A percentile compares a stretch with the other conserved stretches of the same genome.
Conservation (phyloP, 2,329 filamentous ascomycete species). For the Penicillium sp. region DNA sequence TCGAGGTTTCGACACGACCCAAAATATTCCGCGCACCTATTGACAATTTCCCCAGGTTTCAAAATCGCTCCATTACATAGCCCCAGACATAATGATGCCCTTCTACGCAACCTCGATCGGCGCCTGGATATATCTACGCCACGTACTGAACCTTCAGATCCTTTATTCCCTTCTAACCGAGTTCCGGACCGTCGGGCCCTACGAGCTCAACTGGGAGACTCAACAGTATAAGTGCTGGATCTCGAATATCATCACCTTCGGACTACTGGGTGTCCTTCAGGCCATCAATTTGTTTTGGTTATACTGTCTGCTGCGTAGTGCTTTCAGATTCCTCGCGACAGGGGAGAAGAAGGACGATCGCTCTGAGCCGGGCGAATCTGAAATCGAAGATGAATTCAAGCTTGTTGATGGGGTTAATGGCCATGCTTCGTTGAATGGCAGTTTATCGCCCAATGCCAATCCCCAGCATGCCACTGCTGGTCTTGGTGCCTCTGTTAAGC, state of each 20-base stretch:
- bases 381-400: constrained; percentile 49
- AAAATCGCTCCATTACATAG: constrained; percentile 85
- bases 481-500: not conserved
- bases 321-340: constrained; percentile 31
- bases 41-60: constrained; percentile 58
- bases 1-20: not conserved
- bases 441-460: not conserved
- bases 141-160: constrained; percentile 55
- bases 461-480: not conserved
- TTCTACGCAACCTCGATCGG: constrained; percentile 79
- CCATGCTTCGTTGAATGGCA: not conserved
- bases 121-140: constrained; percentile 82
- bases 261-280: constrained; percentile 37
- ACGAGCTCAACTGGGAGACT: constrained; percentile 42
- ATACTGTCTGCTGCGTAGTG: constrained; percentile 36
- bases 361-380: constrained; percentile 17
- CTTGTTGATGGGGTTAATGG: not conserved
- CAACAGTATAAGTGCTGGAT: constrained; percentile 45
- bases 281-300: constrained; percentile 43
- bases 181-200: constrained; percentile 42
- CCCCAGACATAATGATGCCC: constrained; percentile 68
- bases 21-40: not conserved
- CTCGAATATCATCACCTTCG: constrained; percentile 40
- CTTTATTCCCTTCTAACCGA: constrained; percentile 40
- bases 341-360: constrained; percentile 49